Evolutionary conservation across 2,329 filamentous ascomycete species (phyloP), one percentile per base, ranked within the genome.

Genomic region (Parastagonospora nodorum): DNA sequence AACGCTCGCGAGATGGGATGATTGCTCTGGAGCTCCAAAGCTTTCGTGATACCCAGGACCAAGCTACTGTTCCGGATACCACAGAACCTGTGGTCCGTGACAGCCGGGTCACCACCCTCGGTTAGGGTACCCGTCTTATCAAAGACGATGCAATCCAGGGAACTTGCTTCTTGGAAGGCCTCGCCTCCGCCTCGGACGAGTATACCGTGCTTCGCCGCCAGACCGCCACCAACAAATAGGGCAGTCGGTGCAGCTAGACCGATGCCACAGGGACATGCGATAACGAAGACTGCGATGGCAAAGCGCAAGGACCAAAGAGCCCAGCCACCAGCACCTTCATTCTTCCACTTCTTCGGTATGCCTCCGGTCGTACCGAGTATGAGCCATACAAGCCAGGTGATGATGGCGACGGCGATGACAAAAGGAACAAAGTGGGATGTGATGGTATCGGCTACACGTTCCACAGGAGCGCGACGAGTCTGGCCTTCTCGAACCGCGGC

Each of bases 81-180:
- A 5, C 70, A 37, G 12, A 77, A 48, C 49, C 77, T 74, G 56
- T 82, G 75, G 14, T 84, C 78, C 5, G 84, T 89, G 16, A 93
- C 85, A 27, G 79, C 83, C 0, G 89, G 88, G 58, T 90, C 86
- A 6, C 88, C 88, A 4, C 83, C 83, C 61, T 88, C 78, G 0
- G 90, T 94, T 50, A 95, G 76, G 0, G 90, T 95, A 1, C 90
- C 90, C 0, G 90, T 95, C 79, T 95, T 94, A 79, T 95, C 90
- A 68, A 95, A 94, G 1, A 94, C 88, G 33, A 94, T 86, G 45
- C 87, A 88, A 69, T 91, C 86, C 38, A 92, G 80, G 9, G 83
- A 84, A 68, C 88, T 92, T 4, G 90, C 90, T 75, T 91, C 90
- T 70, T 93, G 89, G 67, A 94, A 93, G 0, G 90, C 90, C 68